Evolutionary conservation across 2,329 filamentous ascomycete genomes (phyloP), one percentile per base, ranked within the genome.

Genomic region (Akanthomyces lecanii): DNA sequence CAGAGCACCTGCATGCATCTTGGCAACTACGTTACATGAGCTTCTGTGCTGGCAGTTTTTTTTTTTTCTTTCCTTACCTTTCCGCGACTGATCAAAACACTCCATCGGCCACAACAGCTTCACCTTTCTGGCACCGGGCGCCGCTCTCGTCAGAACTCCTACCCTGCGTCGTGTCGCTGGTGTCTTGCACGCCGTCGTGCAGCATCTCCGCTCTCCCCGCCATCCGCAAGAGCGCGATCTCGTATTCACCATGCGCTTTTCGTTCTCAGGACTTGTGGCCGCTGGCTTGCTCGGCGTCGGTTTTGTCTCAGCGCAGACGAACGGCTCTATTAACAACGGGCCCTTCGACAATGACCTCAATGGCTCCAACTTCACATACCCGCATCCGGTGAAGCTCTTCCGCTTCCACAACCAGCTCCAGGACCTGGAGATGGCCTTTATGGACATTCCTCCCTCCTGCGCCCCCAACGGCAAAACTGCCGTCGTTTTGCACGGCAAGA

Each of bases 391-490:
- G 62, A 76, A 81, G 64, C 72, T 80, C 40, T 82, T 80, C 71
- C 73, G 71, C 48, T 79, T 85, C 67, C 72, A 70, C 1, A 81
- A 80, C 47, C 81, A 84, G 69, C 70, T 72, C 16, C 74, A 78
- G 54, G 70, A 76, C n/a, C 71, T 84, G 30, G 75, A 81, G 48
- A 85, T 84, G 82, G 81, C 81, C 18, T 84, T 82, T 66, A 83
- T 85, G 80, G 82, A 85, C 65, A 67, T 84, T 28, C 57, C 71
- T 14, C 79, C 79, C 8, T 70, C 67, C 1, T 67, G 65, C 59
- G 61, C 67, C 33, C 65, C 73, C 53, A 76, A 74, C 63, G 74
- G 73, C 48, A 79, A 76, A 66, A 79, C 76, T 0, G 79, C 77
- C 30, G 71, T 83, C 10, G 75, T 84, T 40, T 70, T 85, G 18